These are phyloP conservation scores for sorghum (Sorghum bicolor) DNA, from an alignment of 176 grass and related monocot genomes.

Conservation along the genomic window DNA sequence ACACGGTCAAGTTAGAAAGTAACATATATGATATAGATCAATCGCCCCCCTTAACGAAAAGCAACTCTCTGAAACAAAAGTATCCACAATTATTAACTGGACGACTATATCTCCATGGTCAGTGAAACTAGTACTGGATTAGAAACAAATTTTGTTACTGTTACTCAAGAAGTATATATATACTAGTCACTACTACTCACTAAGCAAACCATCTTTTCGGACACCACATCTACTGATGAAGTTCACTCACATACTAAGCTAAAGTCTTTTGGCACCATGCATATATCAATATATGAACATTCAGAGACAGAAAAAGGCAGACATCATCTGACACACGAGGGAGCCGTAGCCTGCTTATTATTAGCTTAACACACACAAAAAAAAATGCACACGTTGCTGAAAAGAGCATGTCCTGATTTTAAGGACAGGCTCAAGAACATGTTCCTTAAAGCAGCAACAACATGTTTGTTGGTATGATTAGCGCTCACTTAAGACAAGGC, in stretches of 20 bases:
- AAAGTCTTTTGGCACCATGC: neutral
- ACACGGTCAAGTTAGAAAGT: neutral
- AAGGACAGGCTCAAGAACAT: constrained; percentile 41
- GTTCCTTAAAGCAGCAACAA: constrained; percentile 61
- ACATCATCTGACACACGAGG: constrained; percentile 38
- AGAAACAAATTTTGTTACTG: too few species aligned
- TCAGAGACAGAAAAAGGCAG: neutral
- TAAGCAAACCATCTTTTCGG: neutral
- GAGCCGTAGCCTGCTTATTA: neutral
- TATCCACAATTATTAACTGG: too few species aligned
- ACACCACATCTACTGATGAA: neutral
- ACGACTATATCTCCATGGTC: neutral
- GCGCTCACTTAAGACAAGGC: constrained; percentile 8
- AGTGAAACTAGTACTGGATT: too few species aligned
- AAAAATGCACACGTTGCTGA: neutral
- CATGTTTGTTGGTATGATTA: constrained; percentile 25
- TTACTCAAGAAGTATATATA: neutral
- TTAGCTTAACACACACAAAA: neutral
- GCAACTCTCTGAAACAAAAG: too few species aligned
- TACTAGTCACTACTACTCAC: neutral
- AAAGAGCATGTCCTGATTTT: constrained; percentile 20
- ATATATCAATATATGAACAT: neutral
- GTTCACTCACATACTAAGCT: neutral
- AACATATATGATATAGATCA: neutral
- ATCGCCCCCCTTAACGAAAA: too few species aligned